phyloP scores from a whole-genome alignment of 2,329 filamentous ascomycete genomes.

The Harringtonia aguacate region DNA sequence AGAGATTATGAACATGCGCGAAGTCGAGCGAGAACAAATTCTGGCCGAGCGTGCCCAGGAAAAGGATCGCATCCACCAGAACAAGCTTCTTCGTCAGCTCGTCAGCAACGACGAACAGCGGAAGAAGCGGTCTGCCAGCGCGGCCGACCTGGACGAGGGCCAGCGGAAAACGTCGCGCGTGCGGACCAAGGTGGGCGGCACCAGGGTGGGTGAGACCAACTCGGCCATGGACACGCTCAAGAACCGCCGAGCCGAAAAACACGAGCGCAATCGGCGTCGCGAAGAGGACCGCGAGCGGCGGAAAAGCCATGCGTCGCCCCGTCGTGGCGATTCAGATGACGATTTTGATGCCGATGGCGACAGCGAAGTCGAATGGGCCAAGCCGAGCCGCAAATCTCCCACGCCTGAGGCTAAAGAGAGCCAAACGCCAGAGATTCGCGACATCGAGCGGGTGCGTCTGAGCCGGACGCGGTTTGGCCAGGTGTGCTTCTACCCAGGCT shows the following conservation, averaged over 20 bases:
- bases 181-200: conserved; percentile 54
- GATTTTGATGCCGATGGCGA: conserved; percentile 52
- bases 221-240: conserved; percentile 63
- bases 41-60: conserved; percentile 79
- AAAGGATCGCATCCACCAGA: conserved; percentile 72
- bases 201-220: conserved; percentile 57
- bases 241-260: conserved; percentile 52
- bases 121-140: conserved; percentile 69
- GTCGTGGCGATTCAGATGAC: conserved; percentile 18
- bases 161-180: conserved; percentile 65
- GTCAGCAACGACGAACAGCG: conserved; percentile 56
- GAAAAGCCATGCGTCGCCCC: conserved; percentile 30
- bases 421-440: conserved; percentile 61
- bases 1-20: conserved; percentile 74
- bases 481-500: conserved; percentile 87
- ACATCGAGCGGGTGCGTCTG: conserved; percentile 75
- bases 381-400: conserved; percentile 37
- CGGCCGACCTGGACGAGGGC: conserved; percentile 67
- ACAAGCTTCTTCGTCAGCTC: conserved; percentile 68
- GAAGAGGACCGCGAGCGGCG: conserved; percentile 53
- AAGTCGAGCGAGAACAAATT: conserved; percentile 83
- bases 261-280: conserved; percentile 51
- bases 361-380: conserved; percentile 71
- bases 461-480: conserved; percentile 79
- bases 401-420: conserved; percentile 53